Base-by-base conservation (phyloP, 345 rosid species). In the Cardamine chenopodiifolia region DNA sequence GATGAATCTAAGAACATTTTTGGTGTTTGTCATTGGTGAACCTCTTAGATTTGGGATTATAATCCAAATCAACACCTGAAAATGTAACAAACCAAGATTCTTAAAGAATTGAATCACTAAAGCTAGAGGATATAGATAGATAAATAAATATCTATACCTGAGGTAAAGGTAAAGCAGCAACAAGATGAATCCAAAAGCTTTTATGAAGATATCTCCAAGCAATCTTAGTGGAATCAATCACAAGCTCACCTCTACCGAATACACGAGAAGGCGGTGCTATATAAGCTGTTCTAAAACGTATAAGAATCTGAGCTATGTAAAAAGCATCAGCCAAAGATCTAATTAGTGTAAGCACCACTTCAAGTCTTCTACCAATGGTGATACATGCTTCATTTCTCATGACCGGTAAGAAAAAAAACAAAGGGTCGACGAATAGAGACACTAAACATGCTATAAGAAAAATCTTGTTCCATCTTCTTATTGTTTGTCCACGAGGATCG, bases 141-240 rank as follows among this genome's bases (percentile, higher is more conserved):
- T 5, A 25, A 71, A n/a, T n/a, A n/a, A n/a, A n/a, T 6, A 47
- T 13, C 40, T 45, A 53, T 71, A 88, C 97, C 93, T 91, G 95
- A 78, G 97, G 97, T 78, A 92, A 90, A n/a, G 96, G 98, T 57
- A 88, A 76, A 72, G 96, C 96, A 19, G 96, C 89, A 65, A 86
- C 22, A 0, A 92, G 81, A 70, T 90, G 93, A 48, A 90, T 80
- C 91, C 91, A 92, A 78, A 92, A 86, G 63, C 80, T 77, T 49
- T 68, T 82, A 52, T 62, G 81, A 0, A 90, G 82, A 75, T 90
- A 92, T 75, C 85, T 82, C 50, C 50, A 73, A 48, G 93, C 86
- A 71, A 90, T 90, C 79, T 86, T 83, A 6, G 68, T 73, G 52
- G 89, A 64, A 79, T 89, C 93, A 3, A 88, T 86, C 42, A 92